Conservation (phyloP, 257 asterid species). For the Prunella vulgaris region DNA sequence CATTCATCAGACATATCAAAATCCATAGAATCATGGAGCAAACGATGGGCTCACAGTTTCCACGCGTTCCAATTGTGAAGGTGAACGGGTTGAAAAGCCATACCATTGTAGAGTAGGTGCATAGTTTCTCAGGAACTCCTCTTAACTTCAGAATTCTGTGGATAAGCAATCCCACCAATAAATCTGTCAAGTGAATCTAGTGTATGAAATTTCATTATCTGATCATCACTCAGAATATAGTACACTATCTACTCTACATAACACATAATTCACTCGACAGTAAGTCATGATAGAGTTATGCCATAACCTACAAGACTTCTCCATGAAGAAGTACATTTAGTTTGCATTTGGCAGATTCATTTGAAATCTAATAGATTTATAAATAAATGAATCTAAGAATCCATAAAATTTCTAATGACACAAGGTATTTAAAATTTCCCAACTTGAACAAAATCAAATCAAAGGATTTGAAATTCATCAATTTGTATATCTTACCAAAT, state of each 20-base stretch:
- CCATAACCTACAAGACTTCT: not conserved
- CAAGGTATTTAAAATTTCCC: too few relatives aligned
- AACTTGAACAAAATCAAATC: too few relatives aligned
- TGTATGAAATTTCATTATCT: constrained; percentile 21
- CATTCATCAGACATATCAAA: constrained; percentile 70
- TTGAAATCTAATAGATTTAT: too few relatives aligned
- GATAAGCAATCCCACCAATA: constrained; percentile 79
- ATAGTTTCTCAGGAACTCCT: constrained; percentile 68
- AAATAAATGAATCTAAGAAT: too few relatives aligned
- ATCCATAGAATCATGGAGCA: constrained; percentile 90
- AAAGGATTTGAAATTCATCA: too few relatives aligned
- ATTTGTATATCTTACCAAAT: too few relatives aligned
- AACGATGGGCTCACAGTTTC: constrained; percentile 87
- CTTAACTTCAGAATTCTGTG: constrained; percentile 65
- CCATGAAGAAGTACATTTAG: not conserved
- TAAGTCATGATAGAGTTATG: not conserved
- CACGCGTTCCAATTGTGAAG: constrained; percentile 96
- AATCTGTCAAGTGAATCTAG: constrained; percentile 49
- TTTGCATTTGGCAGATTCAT: too few relatives aligned
- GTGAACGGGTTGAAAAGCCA: constrained; percentile 98
- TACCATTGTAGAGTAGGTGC: constrained; percentile 56
- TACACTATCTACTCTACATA: not conserved
- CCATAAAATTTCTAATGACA: too few relatives aligned
- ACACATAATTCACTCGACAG: not conserved
- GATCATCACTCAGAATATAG: constrained; percentile 3